phyloP scores from a whole-genome alignment of 768 basidiomycete species.

The Pulveroboletus ravenelii region DNA sequence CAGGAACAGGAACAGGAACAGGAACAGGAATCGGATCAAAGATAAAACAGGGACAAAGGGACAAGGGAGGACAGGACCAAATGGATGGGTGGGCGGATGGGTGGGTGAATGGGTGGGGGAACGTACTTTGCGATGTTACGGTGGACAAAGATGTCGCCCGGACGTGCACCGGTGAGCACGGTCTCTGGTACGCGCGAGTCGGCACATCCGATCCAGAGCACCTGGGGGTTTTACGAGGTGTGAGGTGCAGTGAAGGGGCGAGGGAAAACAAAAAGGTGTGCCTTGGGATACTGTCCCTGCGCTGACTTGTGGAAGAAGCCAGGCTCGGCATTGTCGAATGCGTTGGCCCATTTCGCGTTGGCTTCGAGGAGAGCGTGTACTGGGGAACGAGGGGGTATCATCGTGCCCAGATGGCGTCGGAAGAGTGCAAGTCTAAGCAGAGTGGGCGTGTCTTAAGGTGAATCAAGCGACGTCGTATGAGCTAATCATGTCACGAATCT shows the following conservation, averaged over 20 bases:
- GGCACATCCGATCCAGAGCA: conserved; percentile 80
- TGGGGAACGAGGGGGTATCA: conserved; percentile 2
- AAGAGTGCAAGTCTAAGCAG: background rate
- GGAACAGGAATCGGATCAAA: too few species aligned
- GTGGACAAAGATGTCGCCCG: conserved; percentile 86
- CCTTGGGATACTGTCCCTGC: conserved; percentile 66
- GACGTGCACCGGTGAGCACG: conserved; percentile 64
- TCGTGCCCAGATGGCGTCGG: background rate
- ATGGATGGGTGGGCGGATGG: too few species aligned
- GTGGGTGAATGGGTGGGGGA: too few species aligned
- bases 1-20: too few species aligned
- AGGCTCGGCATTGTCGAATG: conserved; percentile 51
- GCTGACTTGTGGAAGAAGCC: conserved; percentile 59
- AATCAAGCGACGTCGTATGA: background rate
- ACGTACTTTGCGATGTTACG: conserved; percentile 85
- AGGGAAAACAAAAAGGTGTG: conserved; percentile 13
- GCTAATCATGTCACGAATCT: background rate
- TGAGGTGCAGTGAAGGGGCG: background rate
- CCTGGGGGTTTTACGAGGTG: conserved; percentile 34
- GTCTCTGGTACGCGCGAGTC: conserved; percentile 88
- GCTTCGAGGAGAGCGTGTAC: conserved; percentile 33
- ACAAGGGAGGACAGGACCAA: too few species aligned
- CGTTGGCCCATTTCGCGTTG: conserved; percentile 69
- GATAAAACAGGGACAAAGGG: too few species aligned
- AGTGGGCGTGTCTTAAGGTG: background rate